phyloP scores from a whole-genome alignment of 2,329 filamentous ascomycete species.

The Talaromyces rugulosus region DNA sequence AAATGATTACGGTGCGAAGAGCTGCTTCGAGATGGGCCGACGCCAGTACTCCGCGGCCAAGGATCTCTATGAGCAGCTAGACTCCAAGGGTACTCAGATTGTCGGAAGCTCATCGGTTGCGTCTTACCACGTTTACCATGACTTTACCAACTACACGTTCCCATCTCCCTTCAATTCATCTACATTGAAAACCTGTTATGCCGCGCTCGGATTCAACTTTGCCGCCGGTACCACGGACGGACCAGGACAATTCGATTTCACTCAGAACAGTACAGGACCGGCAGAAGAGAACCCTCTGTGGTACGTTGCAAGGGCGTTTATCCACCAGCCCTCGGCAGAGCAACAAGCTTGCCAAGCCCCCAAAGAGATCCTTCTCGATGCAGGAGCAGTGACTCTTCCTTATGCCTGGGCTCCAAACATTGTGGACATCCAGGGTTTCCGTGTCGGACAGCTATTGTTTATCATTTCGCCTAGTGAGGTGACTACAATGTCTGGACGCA shows the following conservation, averaged over 20 bases:
- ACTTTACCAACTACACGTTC: constrained; percentile 75
- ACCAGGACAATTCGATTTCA: constrained; percentile 88
- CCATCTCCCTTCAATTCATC: constrained; percentile 62
- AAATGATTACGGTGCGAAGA: constrained; percentile 44
- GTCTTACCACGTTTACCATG: constrained; percentile 78
- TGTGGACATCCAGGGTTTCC: constrained; percentile 80
- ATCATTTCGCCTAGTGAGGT: constrained; percentile 83
- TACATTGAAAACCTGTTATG: constrained; percentile 69
- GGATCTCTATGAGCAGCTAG: constrained; percentile 55
- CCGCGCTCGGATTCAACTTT: constrained; percentile 86
- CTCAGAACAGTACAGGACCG: constrained; percentile 76
- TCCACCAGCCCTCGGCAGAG: constrained; percentile 65
- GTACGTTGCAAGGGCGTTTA: constrained; percentile 66
- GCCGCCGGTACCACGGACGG: constrained; percentile 90
- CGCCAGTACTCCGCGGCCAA: constrained; percentile 43
- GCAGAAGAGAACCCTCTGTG: constrained; percentile 70
- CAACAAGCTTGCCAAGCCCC: constrained; percentile 73
- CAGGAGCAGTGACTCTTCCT: constrained; percentile 71
- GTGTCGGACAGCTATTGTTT: constrained; percentile 79
- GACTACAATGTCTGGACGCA: constrained; percentile 84
- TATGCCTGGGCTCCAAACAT: constrained; percentile 91
- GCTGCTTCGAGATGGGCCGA: constrained; percentile 47
- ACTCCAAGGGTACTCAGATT: constrained; percentile 34
- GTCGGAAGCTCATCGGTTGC: constrained; percentile 64
- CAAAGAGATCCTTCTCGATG: constrained; percentile 84